phyloP scores from a whole-genome alignment of 2,329 filamentous ascomycete genomes.

The Monosporascus sp. region DNA sequence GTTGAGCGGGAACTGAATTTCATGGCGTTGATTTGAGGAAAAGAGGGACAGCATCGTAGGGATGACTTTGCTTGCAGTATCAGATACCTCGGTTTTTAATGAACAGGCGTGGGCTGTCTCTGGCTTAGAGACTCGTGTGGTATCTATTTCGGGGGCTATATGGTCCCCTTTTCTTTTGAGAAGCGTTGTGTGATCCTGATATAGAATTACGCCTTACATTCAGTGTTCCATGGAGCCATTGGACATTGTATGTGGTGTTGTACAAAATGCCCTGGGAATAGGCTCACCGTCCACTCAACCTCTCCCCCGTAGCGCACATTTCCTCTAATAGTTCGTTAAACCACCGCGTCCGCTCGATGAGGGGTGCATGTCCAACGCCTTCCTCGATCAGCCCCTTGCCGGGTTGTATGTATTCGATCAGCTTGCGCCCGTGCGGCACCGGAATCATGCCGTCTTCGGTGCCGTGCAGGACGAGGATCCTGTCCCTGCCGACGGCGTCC shows the following conservation, averaged over 20 bases:
- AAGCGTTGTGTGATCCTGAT: not conserved
- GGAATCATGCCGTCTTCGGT: constrained; percentile 73
- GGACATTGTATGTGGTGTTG: too few species aligned
- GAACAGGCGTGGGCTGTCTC: not conserved
- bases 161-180: not conserved
- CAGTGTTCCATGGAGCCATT: too few species aligned
- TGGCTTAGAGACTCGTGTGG: not conserved
- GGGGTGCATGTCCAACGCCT: constrained; percentile 69
- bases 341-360: constrained; percentile 65
- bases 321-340: constrained; percentile 61
- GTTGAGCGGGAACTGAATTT: not conserved
- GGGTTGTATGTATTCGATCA: constrained; percentile 62
- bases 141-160: not conserved
- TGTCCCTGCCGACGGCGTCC: constrained; percentile 62
- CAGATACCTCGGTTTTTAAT: not conserved
- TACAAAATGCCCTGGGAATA: too few species aligned
- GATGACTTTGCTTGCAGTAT: not conserved
- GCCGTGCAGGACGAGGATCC: constrained; percentile 76
- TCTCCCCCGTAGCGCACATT: constrained; percentile 47
- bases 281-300: constrained; percentile 31
- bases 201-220: not conserved
- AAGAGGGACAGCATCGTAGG: not conserved
- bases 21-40: not conserved
- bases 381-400: constrained; percentile 59
- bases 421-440: constrained; percentile 60